Evolutionary conservation across 2,329 filamentous ascomycete genomes (phyloP), one percentile per base, ranked within the genome.

Genomic region (Teratosphaeria gauchensis): DNA sequence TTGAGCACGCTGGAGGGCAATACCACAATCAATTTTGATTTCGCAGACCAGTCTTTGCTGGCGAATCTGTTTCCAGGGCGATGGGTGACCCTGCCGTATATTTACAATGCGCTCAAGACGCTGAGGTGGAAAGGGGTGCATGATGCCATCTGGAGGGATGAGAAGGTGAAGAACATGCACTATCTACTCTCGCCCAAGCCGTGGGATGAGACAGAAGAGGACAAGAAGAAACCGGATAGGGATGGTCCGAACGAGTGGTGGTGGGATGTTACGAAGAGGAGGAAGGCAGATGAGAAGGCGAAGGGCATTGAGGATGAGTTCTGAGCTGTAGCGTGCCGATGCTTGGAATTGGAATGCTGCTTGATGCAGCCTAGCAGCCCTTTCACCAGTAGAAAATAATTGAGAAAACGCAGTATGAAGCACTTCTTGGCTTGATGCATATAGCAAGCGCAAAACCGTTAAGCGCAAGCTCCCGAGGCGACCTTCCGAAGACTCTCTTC

Each of bases 41-140:
- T 86, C 64, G 80, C 82, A 30, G 82, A 85, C 62, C 82, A 85
- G 66, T 81, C 78, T 46, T 74, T 82, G 54, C 76, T 85, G 3
- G 77, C 78, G n/a, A 82, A 84, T 61, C 62, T 83, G 11, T 85
- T 84, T 68, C 68, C 75, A 32, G 80, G 78, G 0, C 76, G 82
- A 24, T 85, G 82, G 82, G 80, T 84, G 4, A 72, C 78, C 2
- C 67, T 85, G 56, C 82, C 82, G 16, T 85, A 85, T 64, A 77
- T 79, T 7, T 85, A 85, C 72, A 85, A 85, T 66, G 82, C 82
- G 51, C 71, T 85, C 55, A 84, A 83, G 73, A 83, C 82, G n/a
- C 59, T 84, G 68, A 71, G 82, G 57, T 78, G 75, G 74, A 71
- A 80, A 62, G 78, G 77, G 9, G 80, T 84, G 58, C 82, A 85